Evolutionary conservation across 495 filamentous ascomycete genomes (phyloP), one percentile per base, ranked within the genome.

Genomic region (Penicillium argentinense): DNA sequence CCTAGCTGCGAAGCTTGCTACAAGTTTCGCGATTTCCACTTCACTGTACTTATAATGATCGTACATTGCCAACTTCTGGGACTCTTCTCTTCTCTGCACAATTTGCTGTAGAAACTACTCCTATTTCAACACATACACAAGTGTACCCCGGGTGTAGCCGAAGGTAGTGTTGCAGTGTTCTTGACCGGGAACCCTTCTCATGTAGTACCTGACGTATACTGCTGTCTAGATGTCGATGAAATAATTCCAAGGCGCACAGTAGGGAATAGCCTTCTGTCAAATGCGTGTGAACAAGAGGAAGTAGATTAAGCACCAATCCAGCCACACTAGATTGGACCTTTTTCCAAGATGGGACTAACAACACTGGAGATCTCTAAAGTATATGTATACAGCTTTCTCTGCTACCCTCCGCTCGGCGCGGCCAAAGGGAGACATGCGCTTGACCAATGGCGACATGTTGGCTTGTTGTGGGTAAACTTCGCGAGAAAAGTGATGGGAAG

Each of bases 381-480:
- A 73, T 71, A 73, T 73, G 69, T 69, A 68, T 73, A 73, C 69
- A 73, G 66, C 62, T 68, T 73, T 69, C 57, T 67, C 67, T 69
- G 64, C 63, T 66, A 63, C 61, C 55, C 52, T 45, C 49, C 53
- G 42, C 46, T 45, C 48, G 53, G 49, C 52, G 47, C 54, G 39
- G 43, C 48, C 57, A 55, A 49, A 42, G 34, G 25, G 36, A 49
- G 52, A n/a, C 27, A 42, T 34, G 46, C 23, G 30, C 39, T 56
- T 22, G 39, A 39, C 45, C 49, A 46, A 44, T 29, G 41, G 49
- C 43, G 44, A 53, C 39, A 41, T 24, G 29, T 39, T 30, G 36
- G 47, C 27, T 36, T 42, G 19, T 16, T 29, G 37, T 46, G 47
- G 51, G 30, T 52, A 42, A 42, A 51, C 45, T 42, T 19, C 37